Base-by-base conservation (phyloP, 768 basidiomycete genomes). In the Mycena rebaudengoi region DNA sequence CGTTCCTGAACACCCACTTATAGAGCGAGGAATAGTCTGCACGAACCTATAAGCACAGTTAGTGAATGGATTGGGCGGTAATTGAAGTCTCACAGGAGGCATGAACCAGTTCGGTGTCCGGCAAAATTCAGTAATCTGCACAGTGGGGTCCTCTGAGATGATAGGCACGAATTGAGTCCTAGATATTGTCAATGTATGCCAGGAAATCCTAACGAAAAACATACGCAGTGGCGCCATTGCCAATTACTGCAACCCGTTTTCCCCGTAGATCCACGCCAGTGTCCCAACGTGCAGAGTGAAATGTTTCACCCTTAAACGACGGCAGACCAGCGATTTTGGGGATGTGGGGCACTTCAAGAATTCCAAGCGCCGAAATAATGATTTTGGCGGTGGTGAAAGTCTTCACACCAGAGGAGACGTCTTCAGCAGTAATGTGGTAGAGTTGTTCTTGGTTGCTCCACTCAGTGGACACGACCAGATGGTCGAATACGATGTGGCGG, bases 151-250 rank as follows among this genome's bases (percentile, higher is more conserved):
- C 40, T 72, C 69, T 16, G 86, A 77, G 59, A 88, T 86, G 61
- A 78, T 69, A 12, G 87, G 86, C n/a, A 88, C 71, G 44, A 88
- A 81, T 70, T 91, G 89, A 7, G 88, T 86, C 20, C 88, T 89
- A 26, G 32, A 23, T 46, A 25, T 58, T 67, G 2, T 6, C 4
- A 23, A 39, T 29, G 16, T 6, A 28, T 7, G 6, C 28, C 14
- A 32, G 35, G n/a, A 4, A 20, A 18, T 18, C 4, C n/a, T 40
- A 14, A 6, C 39, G 68, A 20, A 40, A 64, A n/a, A 77, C 80
- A 45, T 67, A 87, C 81, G 82, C 85, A 32, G 85, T 84, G 32
- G 81, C 80, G 1, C 85, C 88, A 66, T 87, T 88, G n/a, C 88
- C 89, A 62, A 89, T 80, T 6, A 90, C 83, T 1, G 82, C 87